These are phyloP conservation scores for Penicillium vulpinum DNA, from an alignment of 2,329 filamentous ascomycete genomes.

Conservation along the genomic window DNA sequence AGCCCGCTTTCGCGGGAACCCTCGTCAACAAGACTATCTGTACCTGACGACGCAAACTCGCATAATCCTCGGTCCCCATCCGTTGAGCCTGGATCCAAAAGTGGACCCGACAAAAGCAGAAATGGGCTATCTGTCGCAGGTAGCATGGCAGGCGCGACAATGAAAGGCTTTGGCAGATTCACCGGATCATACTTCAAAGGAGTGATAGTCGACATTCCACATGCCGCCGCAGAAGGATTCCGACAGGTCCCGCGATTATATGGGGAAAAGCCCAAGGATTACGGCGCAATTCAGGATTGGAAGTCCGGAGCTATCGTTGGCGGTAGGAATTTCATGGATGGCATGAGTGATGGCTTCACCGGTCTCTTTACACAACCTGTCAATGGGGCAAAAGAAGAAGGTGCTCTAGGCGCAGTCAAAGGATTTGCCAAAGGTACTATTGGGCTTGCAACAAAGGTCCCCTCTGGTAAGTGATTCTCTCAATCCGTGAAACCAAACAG, in stretches of 20 bases:
- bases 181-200: conserved; percentile 28
- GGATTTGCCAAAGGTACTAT: conserved; percentile 24
- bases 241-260: conserved; percentile 35
- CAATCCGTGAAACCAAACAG: neutral
- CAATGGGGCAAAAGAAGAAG: conserved; percentile 32
- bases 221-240: conserved; percentile 39
- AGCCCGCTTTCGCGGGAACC: neutral
- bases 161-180: conserved; percentile 20
- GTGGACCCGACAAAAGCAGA: neutral
- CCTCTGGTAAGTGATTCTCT: conserved; percentile 15
- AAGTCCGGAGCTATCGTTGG: conserved; percentile 35
- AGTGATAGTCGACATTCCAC: conserved; percentile 35
- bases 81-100: neutral
- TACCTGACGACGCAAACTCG: neutral
- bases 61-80: neutral
- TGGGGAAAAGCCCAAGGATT: conserved; percentile 35
- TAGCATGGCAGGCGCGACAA: conserved; percentile 11
- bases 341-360: conserved; percentile 33
- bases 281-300: conserved; percentile 36
- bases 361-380: conserved; percentile 31
- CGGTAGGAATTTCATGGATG: conserved; percentile 35
- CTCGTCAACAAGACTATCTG: neutral
- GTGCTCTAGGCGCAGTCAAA: conserved; percentile 32
- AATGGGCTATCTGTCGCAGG: conserved; percentile 2
- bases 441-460: conserved; percentile 21